These are phyloP conservation scores for Nothophaeocryptopus gaeumannii DNA, from an alignment of 2,329 filamentous ascomycete genomes.

Conservation along the genomic window DNA sequence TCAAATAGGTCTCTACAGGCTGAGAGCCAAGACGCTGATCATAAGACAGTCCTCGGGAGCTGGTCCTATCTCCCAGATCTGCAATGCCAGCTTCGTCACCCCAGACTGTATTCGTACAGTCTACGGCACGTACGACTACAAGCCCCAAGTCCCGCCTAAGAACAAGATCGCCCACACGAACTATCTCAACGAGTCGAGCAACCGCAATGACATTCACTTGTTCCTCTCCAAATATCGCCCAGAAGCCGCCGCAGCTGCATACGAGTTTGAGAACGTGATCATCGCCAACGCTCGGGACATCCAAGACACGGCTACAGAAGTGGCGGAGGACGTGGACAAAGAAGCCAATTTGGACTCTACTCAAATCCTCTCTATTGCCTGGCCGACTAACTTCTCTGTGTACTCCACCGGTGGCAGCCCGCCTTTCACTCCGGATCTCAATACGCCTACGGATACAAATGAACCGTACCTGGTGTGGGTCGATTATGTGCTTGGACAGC, in stretches of 20 bases:
- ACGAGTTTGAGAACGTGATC: slow-evolving; percentile 57
- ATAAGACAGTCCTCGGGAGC: not conserved
- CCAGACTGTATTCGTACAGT: slow-evolving; percentile 54
- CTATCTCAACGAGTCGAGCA: slow-evolving; percentile 21
- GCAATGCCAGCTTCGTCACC: slow-evolving; percentile 52
- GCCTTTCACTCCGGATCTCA: slow-evolving; percentile 52
- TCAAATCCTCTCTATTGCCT: slow-evolving; percentile 56
- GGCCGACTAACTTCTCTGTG: slow-evolving; percentile 54
- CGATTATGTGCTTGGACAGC: slow-evolving; percentile 55
- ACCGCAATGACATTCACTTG: not conserved
- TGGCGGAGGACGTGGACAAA: slow-evolving; percentile 26
- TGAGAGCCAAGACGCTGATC: not conserved
- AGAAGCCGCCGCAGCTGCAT: slow-evolving; percentile 41
- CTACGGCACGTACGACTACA: slow-evolving; percentile 56
- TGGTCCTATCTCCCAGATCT: slow-evolving; percentile 37
- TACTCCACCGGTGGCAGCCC: slow-evolving; percentile 60
- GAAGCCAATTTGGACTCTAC: slow-evolving; percentile 66
- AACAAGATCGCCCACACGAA: slow-evolving; percentile 22
- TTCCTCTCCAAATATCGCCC: slow-evolving; percentile 51
- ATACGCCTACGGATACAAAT: slow-evolving; percentile 54
- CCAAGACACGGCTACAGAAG: slow-evolving; percentile 39
- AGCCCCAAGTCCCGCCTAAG: slow-evolving; percentile 41
- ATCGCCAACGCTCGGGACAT: slow-evolving; percentile 56
- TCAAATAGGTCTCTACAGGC: not conserved
- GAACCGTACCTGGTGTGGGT: slow-evolving; percentile 67